Base-by-base conservation (phyloP, 257 asterid genomes). In the Ophiorrhiza pumila region DNA sequence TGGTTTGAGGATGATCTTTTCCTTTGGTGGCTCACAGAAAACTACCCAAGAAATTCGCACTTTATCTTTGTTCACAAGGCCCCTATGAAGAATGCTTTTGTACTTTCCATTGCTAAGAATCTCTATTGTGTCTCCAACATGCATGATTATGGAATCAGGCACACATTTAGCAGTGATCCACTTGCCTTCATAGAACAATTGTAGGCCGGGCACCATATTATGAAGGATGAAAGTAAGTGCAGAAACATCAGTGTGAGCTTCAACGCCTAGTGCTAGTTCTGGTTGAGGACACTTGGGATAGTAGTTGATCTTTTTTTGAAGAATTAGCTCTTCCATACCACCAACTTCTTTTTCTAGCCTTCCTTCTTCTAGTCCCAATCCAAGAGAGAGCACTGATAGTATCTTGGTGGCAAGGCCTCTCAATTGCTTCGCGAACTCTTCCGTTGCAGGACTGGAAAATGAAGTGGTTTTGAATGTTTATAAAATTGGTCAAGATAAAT, bases 211-310 rank as follows among this genome's bases (percentile, higher is more conserved):
- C 0, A 94, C 97, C 96, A 89, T 91, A 83, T 91, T 94, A 85
- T 94, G 98, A 86, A 94, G 90, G 79, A 91, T 87, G 89, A 94
- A 94, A 27, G 98, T 90, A 68, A 91, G 96, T 71, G 97, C 96
- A 45, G 90, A 82, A 5, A 91, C 75, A 71, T 94, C 98, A 0
- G 97, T 94, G 90, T 91, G 97, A 12, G 97, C 96, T 69, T 88
- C 96, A 0, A 94, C 97, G 0, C 98, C 96, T 3, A 94, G 88
- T 73, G 98, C 96, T 34, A 94, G 93, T 79, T 94, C 97, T 34
- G 97, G 96, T 81, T 94, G 95, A 35, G 97, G 98, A 72, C 97
- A 94, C 76, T 83, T 91, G 11, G 97, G 97, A 80, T 94, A 94
- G 75, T 91, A 94, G 68, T 94, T 94, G 69, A 94, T 90, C 76